Evolutionary conservation across 1,284 basidiomycete genomes (phyloP), one percentile per base, ranked within the genome.

Genomic region (Laetiporus sulphureus): DNA sequence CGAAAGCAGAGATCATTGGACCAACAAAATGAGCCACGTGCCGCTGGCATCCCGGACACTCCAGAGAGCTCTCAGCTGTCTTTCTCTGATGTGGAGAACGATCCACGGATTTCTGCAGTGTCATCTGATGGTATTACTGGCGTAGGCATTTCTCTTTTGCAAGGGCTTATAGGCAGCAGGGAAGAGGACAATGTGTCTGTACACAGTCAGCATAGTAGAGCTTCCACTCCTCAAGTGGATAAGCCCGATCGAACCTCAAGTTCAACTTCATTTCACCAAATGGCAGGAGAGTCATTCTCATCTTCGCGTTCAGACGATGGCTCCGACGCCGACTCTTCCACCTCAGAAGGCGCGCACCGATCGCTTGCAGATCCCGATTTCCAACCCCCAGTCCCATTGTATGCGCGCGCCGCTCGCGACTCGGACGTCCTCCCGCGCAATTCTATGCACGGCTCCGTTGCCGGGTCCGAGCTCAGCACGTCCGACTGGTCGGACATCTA

Each of bases 401-500:
- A 30, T 27, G 40, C 38, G 10, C 30, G 38, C 22, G 45, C 44
- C 24, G 40, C 35, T 4, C 25, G 36, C 18, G 44, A 44, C 13
- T 50, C 48, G 10, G 38, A 37, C 16, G 18, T 45, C 46, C n/a
- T 30, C 19, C 32, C 34, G 21, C 44, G 44, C 21, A 39, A n/a
- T 36, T 60, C 46, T 20, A 36, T 38, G 40, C 54, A 38, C 16
- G 40, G 50, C 3, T 46, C 52, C 4, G 31, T 42, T 3, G 32
- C 35, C 11, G 54, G 42, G 16, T 54, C 60, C 10, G 58, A 58
- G 29, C 63, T 63, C 35, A 66, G 64, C n/a, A 65, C 64, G 13
- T 72, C 65, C 21, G 71, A 75, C 45, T 82, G 79, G 73, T 78
- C 82, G 42, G 76, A 74, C 24, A 83, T 86, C 38, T 86, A 85